Evolutionary conservation across 2,329 filamentous ascomycete genomes (phyloP), one percentile per base, ranked within the genome.

Genomic region (Fusarium secorum): DNA sequence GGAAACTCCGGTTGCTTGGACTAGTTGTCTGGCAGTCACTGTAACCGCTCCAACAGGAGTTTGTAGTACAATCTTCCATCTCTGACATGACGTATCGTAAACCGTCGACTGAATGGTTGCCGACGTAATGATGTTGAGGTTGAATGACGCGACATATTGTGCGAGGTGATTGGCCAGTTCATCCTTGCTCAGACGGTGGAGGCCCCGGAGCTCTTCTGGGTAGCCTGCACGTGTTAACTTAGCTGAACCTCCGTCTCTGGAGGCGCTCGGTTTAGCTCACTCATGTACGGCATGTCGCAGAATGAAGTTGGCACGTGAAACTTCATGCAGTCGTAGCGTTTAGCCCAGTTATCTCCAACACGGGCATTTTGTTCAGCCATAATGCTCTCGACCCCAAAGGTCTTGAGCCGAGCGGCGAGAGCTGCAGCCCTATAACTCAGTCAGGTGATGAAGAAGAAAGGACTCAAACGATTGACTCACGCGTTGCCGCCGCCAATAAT

Each of bases 401-500:
- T 4, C 26, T 73, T 73, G 26, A 73, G 70, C 4, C 70, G 67
- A 7, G 38, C 67, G 1, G 70, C 52, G 8, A 73, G 52, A 11
- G 70, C 49, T 2, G 52, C 49, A 0, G 66, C 59, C 0, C 70
- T 73, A 5, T 1, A 17, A 0, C 1, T 24, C 1, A 35, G 13
- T 5, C 9, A 41, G n/a, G n/a, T n/a, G n/a, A 15, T 0, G 30
- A 0, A 24, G 8, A 33, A 33, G 1, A 1, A 22, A 1, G 3
- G 7, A 11, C 18, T 33, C 0, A 2, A 2, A 24, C 1, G 1
- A 10, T 35, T 1, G 15, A 9, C 49, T 41, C 3, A 71, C 70
- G 57, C 45, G 28, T 73, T 73, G 14, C 71, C 70, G 8, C 64
- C 71, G 0, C 71, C 70, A 3, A 73, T 26, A 7, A 73, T 73